These are phyloP conservation scores for Parascedosporium putredinis DNA, from an alignment of 2,329 filamentous ascomycete genomes.

Conservation along the genomic window DNA sequence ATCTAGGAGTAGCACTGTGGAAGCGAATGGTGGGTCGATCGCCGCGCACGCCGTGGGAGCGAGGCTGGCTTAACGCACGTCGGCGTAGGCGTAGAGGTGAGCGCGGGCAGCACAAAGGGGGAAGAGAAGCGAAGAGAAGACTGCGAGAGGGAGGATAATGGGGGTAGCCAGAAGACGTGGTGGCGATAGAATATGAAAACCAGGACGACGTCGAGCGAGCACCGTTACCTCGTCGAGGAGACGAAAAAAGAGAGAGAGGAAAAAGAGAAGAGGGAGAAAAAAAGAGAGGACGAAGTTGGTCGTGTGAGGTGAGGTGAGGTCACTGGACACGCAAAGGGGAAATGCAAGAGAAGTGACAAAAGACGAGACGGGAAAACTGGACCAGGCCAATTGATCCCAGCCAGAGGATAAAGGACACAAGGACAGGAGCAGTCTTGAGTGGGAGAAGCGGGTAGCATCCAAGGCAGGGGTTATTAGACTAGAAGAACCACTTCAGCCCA, in stretches of 20 bases:
- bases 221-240: no score
- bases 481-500: no score
- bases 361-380: not conserved
- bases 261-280: not conserved
- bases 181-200: no score
- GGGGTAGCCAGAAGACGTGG: no score
- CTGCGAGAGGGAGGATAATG: no score
- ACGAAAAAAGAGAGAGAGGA: not conserved
- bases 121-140: not conserved
- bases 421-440: no score
- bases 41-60: not conserved
- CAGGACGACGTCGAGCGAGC: no score
- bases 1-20: not conserved
- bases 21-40: not conserved
- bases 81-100: not conserved
- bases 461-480: no score
- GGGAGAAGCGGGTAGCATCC: no score
- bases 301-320: not conserved
- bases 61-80: no score
- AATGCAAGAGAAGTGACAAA: no score
- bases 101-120: not conserved
- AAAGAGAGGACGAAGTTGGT: not conserved
- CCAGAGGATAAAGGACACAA: not conserved
- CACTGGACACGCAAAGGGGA: not conserved
- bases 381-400: not conserved